These are phyloP conservation scores for Phlebiopsis gigantea DNA, from an alignment of 768 basidiomycete genomes.

Conservation along the genomic window DNA sequence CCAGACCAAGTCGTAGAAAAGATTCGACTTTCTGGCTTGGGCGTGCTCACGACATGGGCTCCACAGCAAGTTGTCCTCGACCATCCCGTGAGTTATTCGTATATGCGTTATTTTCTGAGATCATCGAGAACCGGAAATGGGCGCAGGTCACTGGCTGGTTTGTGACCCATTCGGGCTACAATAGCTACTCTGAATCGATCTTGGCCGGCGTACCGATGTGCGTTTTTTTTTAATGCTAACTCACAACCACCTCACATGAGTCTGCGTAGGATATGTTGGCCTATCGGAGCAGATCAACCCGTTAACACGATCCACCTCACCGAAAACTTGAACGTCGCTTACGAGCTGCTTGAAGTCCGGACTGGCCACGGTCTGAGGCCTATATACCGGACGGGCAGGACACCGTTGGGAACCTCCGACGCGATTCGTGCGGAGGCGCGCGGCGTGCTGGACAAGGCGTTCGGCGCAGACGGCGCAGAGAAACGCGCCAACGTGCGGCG, in stretches of 20 bases:
- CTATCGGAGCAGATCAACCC: slow-evolving; percentile 22
- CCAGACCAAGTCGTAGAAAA: slow-evolving; percentile 13
- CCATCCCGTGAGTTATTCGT: slow-evolving; percentile 18
- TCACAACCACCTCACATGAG: not conserved
- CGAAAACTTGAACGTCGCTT: slow-evolving; percentile 15
- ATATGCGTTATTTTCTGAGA: not conserved
- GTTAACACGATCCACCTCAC: slow-evolving; percentile 16
- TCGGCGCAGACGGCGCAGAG: slow-evolving; percentile 15
- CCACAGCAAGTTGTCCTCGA: slow-evolving; percentile 22
- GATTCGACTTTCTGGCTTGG: slow-evolving; percentile 14
- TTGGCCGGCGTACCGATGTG: slow-evolving; percentile 19
- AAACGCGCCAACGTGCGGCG: slow-evolving; percentile 17
- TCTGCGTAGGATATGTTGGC: slow-evolving; percentile 23
- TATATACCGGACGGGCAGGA: slow-evolving; percentile 13
- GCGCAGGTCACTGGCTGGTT: slow-evolving; percentile 21
- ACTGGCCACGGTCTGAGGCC: slow-evolving; percentile 14
- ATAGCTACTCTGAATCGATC: slow-evolving; percentile 21
- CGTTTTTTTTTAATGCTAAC: not conserved
- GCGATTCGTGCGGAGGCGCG: slow-evolving; percentile 15
- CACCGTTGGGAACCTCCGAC: slow-evolving; percentile 17
- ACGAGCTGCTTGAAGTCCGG: slow-evolving; percentile 20
- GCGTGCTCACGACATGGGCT: slow-evolving; percentile 20
- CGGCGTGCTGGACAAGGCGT: slow-evolving; percentile 12
- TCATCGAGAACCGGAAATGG: not conserved
- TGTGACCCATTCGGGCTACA: slow-evolving; percentile 23